Conservation (phyloP, 2,329 filamentous ascomycete species). For the Calcarisporium arbuscula region DNA sequence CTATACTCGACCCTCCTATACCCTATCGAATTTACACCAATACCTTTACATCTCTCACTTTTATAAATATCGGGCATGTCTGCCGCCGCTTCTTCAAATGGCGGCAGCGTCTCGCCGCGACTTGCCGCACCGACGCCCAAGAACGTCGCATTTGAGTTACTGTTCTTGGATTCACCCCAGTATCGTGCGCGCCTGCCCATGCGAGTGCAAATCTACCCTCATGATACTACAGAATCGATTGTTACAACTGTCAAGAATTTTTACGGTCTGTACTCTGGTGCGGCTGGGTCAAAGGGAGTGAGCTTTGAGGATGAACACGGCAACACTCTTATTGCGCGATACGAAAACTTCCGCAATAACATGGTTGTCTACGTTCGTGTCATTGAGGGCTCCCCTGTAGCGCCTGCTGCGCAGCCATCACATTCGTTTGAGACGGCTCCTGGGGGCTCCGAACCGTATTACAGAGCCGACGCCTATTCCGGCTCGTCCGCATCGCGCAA, state of each 20-base stretch:
- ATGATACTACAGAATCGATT: slow-evolving; percentile 96
- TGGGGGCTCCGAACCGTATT: slow-evolving; percentile 42
- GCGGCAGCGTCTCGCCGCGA: slow-evolving; percentile 40
- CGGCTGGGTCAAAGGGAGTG: slow-evolving; percentile 66
- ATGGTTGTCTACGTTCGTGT: slow-evolving; percentile 93
- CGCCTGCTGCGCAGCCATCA: slow-evolving; percentile 42
- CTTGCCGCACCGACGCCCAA: slow-evolving; percentile 52
- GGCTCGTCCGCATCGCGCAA: slow-evolving; percentile 43
- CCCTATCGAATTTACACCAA: slow-evolving; percentile 17
- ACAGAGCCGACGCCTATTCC: slow-evolving; percentile 47
- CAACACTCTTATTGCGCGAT: slow-evolving; percentile 87
- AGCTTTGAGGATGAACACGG: slow-evolving; percentile 90
- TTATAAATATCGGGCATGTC: slow-evolving; percentile 30
- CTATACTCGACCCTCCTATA: slow-evolving; percentile 15
- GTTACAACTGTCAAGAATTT: slow-evolving; percentile 99
- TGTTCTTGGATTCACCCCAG: slow-evolving; percentile 61
- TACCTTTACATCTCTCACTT: slow-evolving; percentile 43
- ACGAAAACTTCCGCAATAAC: slow-evolving; percentile 89
- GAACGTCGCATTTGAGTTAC: slow-evolving; percentile 72
- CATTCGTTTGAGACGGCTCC: slow-evolving; percentile 47
- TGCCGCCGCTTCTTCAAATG: slow-evolving; percentile 30
- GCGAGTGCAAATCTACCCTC: slow-evolving; percentile 84
- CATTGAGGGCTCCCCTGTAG: slow-evolving; percentile 52
- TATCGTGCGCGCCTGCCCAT: slow-evolving; percentile 73
- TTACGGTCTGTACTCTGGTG: slow-evolving; percentile 84